Conservation (phyloP, 306 rosid species). For the Crotalaria pallida region DNA sequence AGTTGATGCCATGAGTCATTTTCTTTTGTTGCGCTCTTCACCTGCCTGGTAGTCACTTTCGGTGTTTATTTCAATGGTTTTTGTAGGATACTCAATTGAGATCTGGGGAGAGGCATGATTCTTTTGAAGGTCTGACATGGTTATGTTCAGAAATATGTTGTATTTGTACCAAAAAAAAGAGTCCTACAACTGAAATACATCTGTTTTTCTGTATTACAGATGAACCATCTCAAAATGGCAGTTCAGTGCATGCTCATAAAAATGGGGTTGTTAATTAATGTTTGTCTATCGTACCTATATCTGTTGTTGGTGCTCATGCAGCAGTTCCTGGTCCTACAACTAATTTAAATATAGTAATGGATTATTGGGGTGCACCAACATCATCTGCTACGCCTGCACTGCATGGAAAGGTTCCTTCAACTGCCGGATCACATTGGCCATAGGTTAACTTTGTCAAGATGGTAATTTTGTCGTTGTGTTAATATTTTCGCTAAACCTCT, state of each 20-base stretch:
- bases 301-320: slow-evolving; percentile 65
- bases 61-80: no score
- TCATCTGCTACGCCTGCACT: slow-evolving; percentile 59
- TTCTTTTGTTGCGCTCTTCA: no score
- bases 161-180: no score
- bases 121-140: slow-evolving; percentile 69
- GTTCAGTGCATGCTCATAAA: slow-evolving; percentile 57
- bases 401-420: slow-evolving; percentile 71
- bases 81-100: slow-evolving; percentile 72
- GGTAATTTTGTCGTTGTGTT: no score
- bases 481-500: no score
- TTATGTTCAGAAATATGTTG: not conserved
- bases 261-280: slow-evolving; percentile 79
- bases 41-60: no score
- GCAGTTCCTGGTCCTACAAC: slow-evolving; percentile 85
- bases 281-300: slow-evolving; percentile 55
- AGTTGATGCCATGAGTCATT: no score
- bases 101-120: slow-evolving; percentile 75
- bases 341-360: slow-evolving; percentile 95
- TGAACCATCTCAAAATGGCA: slow-evolving; percentile 83
- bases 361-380: slow-evolving; percentile 87
- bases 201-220: slow-evolving; percentile 35
- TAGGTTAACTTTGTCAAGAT: slow-evolving; percentile 45
- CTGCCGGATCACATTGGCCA: slow-evolving; percentile 77
- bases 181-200: not conserved